Evolutionary conservation across 345 rosid genomes (phyloP).

Genomic region (Citrus hindsii): DNA sequence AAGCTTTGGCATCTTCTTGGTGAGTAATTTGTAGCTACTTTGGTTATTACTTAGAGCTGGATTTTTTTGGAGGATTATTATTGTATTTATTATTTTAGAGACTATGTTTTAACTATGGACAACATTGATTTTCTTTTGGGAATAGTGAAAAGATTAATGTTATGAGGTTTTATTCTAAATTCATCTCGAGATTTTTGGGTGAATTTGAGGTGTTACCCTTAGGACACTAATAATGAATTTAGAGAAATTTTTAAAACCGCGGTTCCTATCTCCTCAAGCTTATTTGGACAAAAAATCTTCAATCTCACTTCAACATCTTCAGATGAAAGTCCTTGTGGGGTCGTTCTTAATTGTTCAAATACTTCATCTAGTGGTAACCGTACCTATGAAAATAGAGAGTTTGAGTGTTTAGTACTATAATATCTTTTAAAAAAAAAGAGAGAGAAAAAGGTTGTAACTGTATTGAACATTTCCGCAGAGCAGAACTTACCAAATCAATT

Average conservation of each 20-base stretch:
- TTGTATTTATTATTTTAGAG: too few species aligned
- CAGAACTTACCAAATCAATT: slow-evolving; percentile 63
- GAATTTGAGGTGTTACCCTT: background rate
- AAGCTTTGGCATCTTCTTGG: too few species aligned
- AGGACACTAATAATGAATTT: background rate
- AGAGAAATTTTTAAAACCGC: background rate
- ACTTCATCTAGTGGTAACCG: slow-evolving; percentile 74
- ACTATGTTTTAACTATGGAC: too few species aligned
- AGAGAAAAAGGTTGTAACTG: background rate
- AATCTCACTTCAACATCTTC: slow-evolving; percentile 75
- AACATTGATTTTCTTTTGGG: too few species aligned
- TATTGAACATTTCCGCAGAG: background rate
- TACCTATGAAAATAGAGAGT: slow-evolving; percentile 36
- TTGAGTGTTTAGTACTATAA: background rate
- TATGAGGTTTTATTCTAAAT: too few species aligned
- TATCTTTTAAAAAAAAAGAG: background rate
- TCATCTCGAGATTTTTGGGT: too few species aligned
- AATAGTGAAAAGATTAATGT: too few species aligned
- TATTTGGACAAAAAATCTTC: slow-evolving; percentile 66
- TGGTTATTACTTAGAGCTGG: too few species aligned
- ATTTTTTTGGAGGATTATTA: too few species aligned
- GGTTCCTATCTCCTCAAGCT: slow-evolving; percentile 70
- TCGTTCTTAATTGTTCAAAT: slow-evolving; percentile 66
- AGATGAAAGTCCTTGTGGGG: slow-evolving; percentile 64
- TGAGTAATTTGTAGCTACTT: too few species aligned